A percentile compares a stretch with the other conserved stretches of the same genome.
Evolutionary conservation across 257 asterid genomes (phyloP).

Genomic region (Forsythia suspensa): DNA sequence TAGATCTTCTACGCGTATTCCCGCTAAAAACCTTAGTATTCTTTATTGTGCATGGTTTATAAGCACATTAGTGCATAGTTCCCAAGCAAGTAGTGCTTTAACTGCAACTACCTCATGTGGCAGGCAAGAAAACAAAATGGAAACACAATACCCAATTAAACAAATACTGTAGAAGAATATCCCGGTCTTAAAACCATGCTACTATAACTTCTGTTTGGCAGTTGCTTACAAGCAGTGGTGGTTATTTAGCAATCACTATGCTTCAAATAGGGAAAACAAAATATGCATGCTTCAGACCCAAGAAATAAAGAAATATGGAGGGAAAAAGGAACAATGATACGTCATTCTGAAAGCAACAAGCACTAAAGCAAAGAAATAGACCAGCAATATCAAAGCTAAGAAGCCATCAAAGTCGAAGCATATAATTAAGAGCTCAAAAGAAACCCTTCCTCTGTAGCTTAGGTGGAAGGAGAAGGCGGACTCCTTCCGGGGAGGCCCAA

Average conservation of each 20-base stretch:
- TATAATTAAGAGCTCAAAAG: slow-evolving; percentile 10
- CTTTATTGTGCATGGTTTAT: not conserved
- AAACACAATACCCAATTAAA: not conserved
- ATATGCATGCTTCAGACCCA: not conserved
- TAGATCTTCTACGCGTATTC: not conserved
- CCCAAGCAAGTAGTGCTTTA: not conserved
- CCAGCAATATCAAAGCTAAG: not conserved
- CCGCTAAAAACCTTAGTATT: not conserved
- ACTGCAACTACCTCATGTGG: not conserved
- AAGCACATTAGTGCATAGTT: not conserved
- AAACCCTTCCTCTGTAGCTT: not conserved
- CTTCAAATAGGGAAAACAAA: not conserved
- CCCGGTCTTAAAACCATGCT: not conserved
- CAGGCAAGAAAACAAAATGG: not conserved
- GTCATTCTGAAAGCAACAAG: slow-evolving; percentile 2
- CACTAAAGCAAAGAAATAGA: not conserved
- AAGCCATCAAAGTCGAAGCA: not conserved
- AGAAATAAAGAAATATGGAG: not conserved
- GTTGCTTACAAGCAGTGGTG: not conserved
- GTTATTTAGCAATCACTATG: not conserved
- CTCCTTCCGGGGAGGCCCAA: not conserved
- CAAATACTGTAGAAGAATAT: not conserved
- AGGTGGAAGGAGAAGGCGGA: not conserved
- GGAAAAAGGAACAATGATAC: not conserved
- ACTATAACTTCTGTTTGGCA: not conserved